phyloP scores from a whole-genome alignment of 257 asterid species.

The Solanum acaule region DNA sequence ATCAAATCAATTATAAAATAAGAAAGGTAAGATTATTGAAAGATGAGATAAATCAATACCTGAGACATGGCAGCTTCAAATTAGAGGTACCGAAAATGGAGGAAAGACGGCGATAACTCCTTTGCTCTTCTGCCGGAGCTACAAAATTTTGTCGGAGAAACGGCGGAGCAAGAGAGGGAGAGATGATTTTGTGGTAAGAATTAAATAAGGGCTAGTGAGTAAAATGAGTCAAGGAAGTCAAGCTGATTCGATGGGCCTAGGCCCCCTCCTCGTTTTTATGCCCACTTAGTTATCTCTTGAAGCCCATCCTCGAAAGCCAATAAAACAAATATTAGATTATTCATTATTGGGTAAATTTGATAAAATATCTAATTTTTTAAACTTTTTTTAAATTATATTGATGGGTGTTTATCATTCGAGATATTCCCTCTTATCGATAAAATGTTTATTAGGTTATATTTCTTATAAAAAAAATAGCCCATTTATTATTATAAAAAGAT shows the following conservation, averaged over 20 bases:
- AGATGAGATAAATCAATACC: not conserved
- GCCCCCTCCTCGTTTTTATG: not conserved
- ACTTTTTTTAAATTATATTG: too few relatives aligned
- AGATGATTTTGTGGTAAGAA: not conserved
- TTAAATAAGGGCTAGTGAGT: not conserved
- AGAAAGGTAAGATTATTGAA: not conserved
- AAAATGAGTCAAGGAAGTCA: not conserved
- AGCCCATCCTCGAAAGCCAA: not conserved
- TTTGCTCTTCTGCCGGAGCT: not conserved
- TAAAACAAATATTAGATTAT: not conserved
- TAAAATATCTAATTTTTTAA: too few relatives aligned
- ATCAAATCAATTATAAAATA: not conserved
- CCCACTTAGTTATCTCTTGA: not conserved
- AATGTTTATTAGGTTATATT: too few relatives aligned
- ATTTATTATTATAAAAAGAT: too few relatives aligned
- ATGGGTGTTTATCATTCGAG: too few relatives aligned
- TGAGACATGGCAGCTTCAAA: not conserved
- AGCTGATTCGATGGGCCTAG: not conserved
- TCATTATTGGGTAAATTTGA: too few relatives aligned
- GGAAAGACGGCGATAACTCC: not conserved
- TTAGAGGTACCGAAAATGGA: not conserved
- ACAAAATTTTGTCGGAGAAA: not conserved
- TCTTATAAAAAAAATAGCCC: too few relatives aligned
- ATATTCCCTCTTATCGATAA: not conserved
- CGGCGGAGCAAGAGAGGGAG: not conserved